Conservation (phyloP, 805 yeast species). For the Saccharomyces paradoxus region DNA sequence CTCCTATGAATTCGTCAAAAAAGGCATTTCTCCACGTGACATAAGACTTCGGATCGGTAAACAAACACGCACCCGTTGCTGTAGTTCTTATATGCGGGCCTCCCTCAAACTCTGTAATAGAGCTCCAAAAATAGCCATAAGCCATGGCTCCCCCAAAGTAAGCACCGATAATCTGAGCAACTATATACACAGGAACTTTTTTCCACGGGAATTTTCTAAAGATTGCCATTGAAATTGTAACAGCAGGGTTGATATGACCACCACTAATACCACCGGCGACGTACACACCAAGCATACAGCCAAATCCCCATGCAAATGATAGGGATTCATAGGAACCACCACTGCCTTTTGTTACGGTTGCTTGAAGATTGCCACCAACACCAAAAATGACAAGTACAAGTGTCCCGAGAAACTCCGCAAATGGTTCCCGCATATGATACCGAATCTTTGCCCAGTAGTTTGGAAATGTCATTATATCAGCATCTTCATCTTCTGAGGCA, state of each 20-base stretch:
- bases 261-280: constrained; percentile 43
- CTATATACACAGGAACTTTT: constrained; percentile 35
- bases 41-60: constrained; percentile 34
- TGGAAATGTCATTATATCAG: constrained; percentile 8
- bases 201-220: constrained; percentile 42
- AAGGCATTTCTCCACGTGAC: constrained; percentile 35
- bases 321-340: constrained; percentile 34
- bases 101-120: constrained; percentile 14
- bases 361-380: constrained; percentile 40
- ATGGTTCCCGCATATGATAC: constrained; percentile 30
- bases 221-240: constrained; percentile 36
- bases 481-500: constrained; percentile 2
- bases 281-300: constrained; percentile 38
- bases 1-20: constrained; percentile 36
- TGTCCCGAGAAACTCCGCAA: constrained; percentile 41
- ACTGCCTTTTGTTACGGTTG: constrained; percentile 27
- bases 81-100: constrained; percentile 14
- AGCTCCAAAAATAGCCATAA: constrained; percentile 35
- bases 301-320: constrained; percentile 40
- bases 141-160: constrained; percentile 37
- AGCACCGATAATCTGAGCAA: constrained; percentile 40
- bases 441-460: constrained; percentile 15
- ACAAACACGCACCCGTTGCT: constrained; percentile 35
- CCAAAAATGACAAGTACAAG: constrained; percentile 36
- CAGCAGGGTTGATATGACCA: constrained; percentile 43